Conservation (phyloP, 179 eudicot genomes). For the Heliamphora pulchella region DNA sequence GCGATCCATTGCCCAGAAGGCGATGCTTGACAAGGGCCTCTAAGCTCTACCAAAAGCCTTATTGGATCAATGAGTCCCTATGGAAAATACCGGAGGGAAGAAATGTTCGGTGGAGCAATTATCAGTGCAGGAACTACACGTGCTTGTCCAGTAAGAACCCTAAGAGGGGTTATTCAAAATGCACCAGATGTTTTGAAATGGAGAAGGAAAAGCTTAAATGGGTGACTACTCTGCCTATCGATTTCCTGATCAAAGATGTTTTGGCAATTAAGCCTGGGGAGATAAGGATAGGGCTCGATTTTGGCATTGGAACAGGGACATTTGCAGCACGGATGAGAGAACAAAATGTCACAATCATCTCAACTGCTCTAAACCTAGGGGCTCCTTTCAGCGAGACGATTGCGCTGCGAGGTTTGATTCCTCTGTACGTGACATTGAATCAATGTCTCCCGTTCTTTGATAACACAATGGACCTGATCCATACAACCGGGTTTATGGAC, state of each 20-base stretch:
- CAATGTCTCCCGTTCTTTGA: constrained; percentile 91
- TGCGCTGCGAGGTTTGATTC: constrained; percentile 80
- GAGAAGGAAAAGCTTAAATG: constrained; percentile 81
- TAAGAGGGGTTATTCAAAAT: constrained; percentile 65
- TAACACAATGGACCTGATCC: constrained; percentile 83
- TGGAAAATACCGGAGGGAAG: constrained; percentile 74
- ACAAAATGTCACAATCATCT: constrained; percentile 57
- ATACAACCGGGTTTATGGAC: constrained; percentile 71
- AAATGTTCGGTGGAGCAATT: constrained; percentile 80
- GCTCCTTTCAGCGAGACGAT: constrained; percentile 90
- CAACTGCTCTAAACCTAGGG: constrained; percentile 80
- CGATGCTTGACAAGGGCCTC: constrained; percentile 89
- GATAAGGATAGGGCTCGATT: constrained; percentile 78
- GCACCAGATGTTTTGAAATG: constrained; percentile 80
- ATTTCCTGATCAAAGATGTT: constrained; percentile 56
- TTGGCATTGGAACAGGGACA: constrained; percentile 78
- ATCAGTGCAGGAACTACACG: constrained; percentile 60
- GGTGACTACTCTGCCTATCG: constrained; percentile 48
- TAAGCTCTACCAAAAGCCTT: constrained; percentile 64
- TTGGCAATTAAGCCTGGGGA: constrained; percentile 67
- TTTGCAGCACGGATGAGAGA: constrained; percentile 93
- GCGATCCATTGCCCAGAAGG: constrained; percentile 92
- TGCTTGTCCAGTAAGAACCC: constrained; percentile 77
- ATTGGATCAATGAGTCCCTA: constrained; percentile 79
- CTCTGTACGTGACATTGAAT: constrained; percentile 61